Percentiles rank a stretch among this genome's conserved stretches.
These are phyloP conservation scores for Sclerotinia nivalis DNA, from an alignment of 2,329 filamentous ascomycete genomes.

Conservation along the genomic window DNA sequence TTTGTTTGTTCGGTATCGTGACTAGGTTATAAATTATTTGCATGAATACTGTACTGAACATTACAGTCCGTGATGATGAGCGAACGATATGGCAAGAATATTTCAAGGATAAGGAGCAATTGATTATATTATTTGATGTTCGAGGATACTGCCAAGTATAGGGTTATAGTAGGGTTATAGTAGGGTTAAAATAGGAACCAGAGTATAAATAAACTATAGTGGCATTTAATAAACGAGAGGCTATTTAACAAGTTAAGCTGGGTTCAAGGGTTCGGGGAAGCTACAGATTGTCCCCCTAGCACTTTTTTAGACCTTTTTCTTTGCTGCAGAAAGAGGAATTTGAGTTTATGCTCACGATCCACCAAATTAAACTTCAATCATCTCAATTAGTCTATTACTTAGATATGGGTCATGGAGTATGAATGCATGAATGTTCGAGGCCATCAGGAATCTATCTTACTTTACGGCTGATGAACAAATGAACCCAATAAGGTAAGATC, in stretches of 20 bases:
- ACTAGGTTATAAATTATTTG: conserved; percentile 2
- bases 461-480: neutral
- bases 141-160: conserved; percentile 6
- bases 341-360: neutral
- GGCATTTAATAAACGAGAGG: conserved; percentile 1
- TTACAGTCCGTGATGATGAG: neutral
- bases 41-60: neutral
- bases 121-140: conserved; percentile 1
- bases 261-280: conserved; percentile 14
- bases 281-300: conserved; percentile 10
- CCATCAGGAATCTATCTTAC: neutral
- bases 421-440: neutral
- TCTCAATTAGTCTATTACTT: neutral
- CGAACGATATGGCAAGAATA: neutral
- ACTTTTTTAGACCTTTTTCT: neutral
- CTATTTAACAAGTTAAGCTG: neutral
- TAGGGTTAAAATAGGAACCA: neutral
- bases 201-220: conserved; percentile 13
- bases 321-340: neutral
- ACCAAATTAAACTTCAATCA: neutral
- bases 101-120: neutral
- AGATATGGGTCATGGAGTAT: neutral
- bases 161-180: neutral
- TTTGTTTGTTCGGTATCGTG: conserved; percentile 15
- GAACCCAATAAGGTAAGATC: no score